Evolutionary conservation across 306 rosid genomes (phyloP).

Genomic region (Ammopiptanthus mongolicus): DNA sequence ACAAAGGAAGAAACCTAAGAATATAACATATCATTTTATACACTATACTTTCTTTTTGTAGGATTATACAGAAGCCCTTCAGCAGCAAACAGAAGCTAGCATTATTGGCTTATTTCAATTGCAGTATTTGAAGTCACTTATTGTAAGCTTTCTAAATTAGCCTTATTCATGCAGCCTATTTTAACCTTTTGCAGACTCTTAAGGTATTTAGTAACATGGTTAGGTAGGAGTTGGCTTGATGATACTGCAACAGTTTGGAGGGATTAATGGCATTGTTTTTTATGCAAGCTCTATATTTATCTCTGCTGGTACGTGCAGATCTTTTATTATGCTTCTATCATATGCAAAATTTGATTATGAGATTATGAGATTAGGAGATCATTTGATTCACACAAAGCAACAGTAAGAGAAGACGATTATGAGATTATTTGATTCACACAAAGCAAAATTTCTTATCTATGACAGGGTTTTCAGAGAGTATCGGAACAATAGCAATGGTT

Average conservation of each 20-base stretch:
- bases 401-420: not conserved
- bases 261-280: constrained; percentile 65
- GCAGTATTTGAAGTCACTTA: constrained; percentile 66
- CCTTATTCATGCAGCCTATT: not conserved
- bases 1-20: not conserved
- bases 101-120: constrained; percentile 58
- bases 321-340: constrained; percentile 6
- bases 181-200: constrained; percentile 1
- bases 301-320: constrained; percentile 57
- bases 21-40: not conserved
- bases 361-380: too few species aligned
- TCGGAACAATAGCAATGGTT: constrained; percentile 76
- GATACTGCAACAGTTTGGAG: constrained; percentile 90
- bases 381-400: constrained; percentile 4
- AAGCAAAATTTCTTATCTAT: constrained; percentile 18
- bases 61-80: constrained; percentile 73
- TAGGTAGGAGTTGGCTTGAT: constrained; percentile 91
- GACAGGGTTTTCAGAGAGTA: constrained; percentile 71
- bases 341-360: not conserved
- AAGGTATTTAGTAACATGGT: constrained; percentile 8
- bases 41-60: constrained; percentile 4
- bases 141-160: constrained; percentile 41
- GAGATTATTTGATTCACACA: not conserved
- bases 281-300: constrained; percentile 74
- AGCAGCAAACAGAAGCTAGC: constrained; percentile 48